Evolutionary conservation across 805 yeast genomes (phyloP).

Genomic region (Pichia nakasei): DNA sequence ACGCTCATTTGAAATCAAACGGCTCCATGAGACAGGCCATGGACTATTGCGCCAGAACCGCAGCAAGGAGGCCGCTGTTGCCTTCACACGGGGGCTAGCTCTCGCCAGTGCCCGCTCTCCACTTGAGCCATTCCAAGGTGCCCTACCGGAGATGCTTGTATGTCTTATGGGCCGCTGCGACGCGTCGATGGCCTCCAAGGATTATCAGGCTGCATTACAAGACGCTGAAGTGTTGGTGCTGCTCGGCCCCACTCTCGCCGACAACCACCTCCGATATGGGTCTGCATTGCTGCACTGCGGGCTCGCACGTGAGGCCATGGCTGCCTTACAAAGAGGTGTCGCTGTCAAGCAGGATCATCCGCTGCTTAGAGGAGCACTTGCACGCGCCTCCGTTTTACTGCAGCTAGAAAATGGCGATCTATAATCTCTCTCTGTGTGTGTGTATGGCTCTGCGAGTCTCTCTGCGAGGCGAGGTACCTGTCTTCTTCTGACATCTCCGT

Average conservation of each 20-base stretch:
- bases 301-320: conserved; percentile 51
- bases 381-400: conserved; percentile 38
- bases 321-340: conserved; percentile 65
- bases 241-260: conserved; percentile 52
- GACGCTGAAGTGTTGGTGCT: conserved; percentile 62
- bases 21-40: conserved; percentile 57
- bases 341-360: conserved; percentile 49
- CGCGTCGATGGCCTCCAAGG: conserved; percentile 47
- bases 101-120: conserved; percentile 60
- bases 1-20: conserved; percentile 49
- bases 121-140: conserved; percentile 66
- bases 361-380: conserved; percentile 38
- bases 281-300: conserved; percentile 56
- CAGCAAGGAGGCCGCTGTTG: conserved; percentile 52
- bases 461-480: too few species aligned
- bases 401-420: conserved; percentile 51
- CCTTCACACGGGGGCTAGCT: conserved; percentile 57
- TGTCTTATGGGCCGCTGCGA: conserved; percentile 67
- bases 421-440: too few species aligned
- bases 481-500: too few species aligned
- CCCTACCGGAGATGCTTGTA: conserved; percentile 57
- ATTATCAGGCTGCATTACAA: conserved; percentile 50
- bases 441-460: too few species aligned
- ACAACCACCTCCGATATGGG: conserved; percentile 64
- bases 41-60: conserved; percentile 46